Base-by-base conservation (phyloP, 371 early-diverging fungal species). In the Mucor saturninus region DNA sequence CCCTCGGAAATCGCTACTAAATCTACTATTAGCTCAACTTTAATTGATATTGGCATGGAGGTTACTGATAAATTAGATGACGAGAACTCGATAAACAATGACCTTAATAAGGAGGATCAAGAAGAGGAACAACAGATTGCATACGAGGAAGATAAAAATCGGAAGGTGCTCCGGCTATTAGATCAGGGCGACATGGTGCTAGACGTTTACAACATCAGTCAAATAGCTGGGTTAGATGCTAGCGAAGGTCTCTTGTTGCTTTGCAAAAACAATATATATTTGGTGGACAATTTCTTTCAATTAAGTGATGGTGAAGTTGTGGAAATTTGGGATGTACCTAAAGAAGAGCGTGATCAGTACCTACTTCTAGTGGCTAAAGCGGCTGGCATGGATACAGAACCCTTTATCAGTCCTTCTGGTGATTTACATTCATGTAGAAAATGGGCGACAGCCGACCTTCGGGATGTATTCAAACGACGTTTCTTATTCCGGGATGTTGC, bases 251-350 rank as follows among this genome's bases (percentile, higher is more conserved):
- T 93, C 11, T 71, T 90, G 14, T 51, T 93, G 1, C 70, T 93
- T 2, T 89, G 92, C 70, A 89, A 88, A 49, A 76, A 87, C 50
- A 88, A 90, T 60, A 81, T 93, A 53, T 92, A 92, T 54, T 64
- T 93, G 35, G 85, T 93, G 42, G 91, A 93, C 66, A 89, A 89
- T 65, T 93, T 89, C 65, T 89, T 90, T 66, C 86, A 87, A 51
- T 74, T 85, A 21, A 54, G 63, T 32, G 90, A 91, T 59, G 90
- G 90, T 6, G 91, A 93, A 66, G 85, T 91, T 0, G 91, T 91
- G 9, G 92, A 91, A 54, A 86, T 91, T 42, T 86, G 87, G 73
- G 85, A 89, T 63, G 90, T 90, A 2, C 86, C 89, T 1, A 77
- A 75, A 42, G 82, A 91, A 68, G 89, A 91, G 61, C 81, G 91